These are phyloP conservation scores for Fragilaria radians DNA, from an alignment of 108 stramenopile species.

Conservation along the genomic window DNA sequence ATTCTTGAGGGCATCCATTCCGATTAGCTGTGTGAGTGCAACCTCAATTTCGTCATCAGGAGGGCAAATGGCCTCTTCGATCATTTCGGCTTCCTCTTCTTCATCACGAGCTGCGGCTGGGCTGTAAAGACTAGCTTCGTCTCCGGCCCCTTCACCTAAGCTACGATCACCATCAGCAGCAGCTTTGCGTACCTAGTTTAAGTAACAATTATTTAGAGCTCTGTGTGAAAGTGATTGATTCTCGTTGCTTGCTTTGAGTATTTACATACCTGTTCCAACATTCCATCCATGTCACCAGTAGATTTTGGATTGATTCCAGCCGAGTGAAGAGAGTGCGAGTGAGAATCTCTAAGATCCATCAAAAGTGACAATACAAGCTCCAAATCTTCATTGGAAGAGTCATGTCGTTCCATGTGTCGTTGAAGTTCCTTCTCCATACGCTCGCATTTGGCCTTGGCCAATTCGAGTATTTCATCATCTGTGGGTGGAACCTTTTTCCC, in stretches of 20 bases:
- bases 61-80: constrained; percentile 75
- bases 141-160: constrained; percentile 16
- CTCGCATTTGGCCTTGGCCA: constrained; percentile 65
- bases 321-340: constrained; percentile 75
- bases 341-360: constrained; percentile 68
- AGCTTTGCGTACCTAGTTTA: constrained; percentile 72
- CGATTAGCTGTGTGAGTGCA: constrained; percentile 54
- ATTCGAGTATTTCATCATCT: constrained; percentile 68
- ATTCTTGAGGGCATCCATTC: constrained; percentile 70
- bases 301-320: constrained; percentile 74
- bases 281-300: constrained; percentile 45
- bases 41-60: constrained; percentile 78
- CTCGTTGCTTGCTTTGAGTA: too few species aligned
- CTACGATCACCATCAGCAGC: constrained; percentile 61
- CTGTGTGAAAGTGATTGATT: not conserved
- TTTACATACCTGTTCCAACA: constrained; percentile 64
- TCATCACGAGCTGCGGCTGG: constrained; percentile 40
- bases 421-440: constrained; percentile 75
- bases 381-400: constrained; percentile 64
- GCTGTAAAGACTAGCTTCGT: constrained; percentile 14
- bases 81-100: constrained; percentile 71
- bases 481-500: constrained; percentile 73
- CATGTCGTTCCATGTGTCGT: constrained; percentile 43
- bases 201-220: not conserved
- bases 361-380: constrained; percentile 58